Evolutionary conservation across 768 basidiomycete genomes (phyloP), one percentile per base, ranked within the genome.

Genomic region (Chalciporus pseudorubinellus): DNA sequence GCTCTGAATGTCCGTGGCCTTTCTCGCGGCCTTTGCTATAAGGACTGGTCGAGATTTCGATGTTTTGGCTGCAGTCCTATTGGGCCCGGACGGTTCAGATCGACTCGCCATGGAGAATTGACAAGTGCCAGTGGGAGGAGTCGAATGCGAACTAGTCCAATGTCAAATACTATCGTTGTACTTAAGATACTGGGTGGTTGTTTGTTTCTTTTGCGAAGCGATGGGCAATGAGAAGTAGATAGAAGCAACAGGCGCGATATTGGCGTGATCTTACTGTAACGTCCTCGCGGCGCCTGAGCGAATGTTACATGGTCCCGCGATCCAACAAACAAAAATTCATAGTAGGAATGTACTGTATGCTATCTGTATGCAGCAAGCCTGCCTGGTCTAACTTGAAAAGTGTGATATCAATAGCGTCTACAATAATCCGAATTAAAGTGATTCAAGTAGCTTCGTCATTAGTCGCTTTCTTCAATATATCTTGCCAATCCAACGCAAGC

Each of bases 401-500:
- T 31, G 31, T 13, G 31, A n/a, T 36, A 36, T n/a, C 34, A 36
- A n/a, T 11, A n/a, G 34, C 6, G 16, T 36, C 16, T n/a, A 38
- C 8, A 16, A 19, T 5, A 33, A 11, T 31, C 29, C 11, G 12
- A 31, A 36, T 16, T 36, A 39, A 44, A 29, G 19, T 20, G 19
- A 16, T 26, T 59, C 50, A 68, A 9, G 42, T n/a, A 33, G 20
- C 33, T 36, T 82, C 83, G 46, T 85, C 83, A 48, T 64, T 75
- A 28, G 69, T 71, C 12, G 84, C 78, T 63, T 78, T 87, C 70
- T 82, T 87, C 54, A 94, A 66, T 34, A 77, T 75, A 51, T 92
- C 91, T 67, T 92, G 89, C 87, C 90, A 95, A 58, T 91, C 87
- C 57, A 80, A 64, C 8, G 85, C 91, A 20, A 94, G 74, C 58